These are phyloP conservation scores for Caryopteris hybrid DNA, from an alignment of 305 asterid species.

Conservation along the genomic window DNA sequence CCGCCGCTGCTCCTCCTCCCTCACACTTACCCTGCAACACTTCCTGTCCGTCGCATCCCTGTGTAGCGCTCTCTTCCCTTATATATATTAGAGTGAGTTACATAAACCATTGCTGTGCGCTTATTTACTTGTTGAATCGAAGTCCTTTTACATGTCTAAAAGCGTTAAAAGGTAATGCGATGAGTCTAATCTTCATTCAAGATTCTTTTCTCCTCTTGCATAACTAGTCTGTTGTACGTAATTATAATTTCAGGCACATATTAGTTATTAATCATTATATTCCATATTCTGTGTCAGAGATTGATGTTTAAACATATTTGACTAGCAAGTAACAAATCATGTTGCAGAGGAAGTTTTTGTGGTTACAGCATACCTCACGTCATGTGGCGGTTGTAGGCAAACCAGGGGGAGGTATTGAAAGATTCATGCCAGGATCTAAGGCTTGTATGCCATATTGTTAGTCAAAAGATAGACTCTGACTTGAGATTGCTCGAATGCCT, in stretches of 20 bases:
- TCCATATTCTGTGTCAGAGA: not conserved
- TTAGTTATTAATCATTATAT: not conserved
- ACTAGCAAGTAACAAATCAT: conserved; percentile 3
- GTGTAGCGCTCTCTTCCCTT: no score
- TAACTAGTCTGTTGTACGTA: not conserved
- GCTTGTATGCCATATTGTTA: conserved; percentile 58
- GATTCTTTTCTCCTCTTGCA: no score
- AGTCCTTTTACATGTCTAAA: no score
- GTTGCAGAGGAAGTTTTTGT: conserved; percentile 59
- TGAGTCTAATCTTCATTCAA: no score
- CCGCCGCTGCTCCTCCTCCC: no score
- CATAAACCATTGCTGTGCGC: not conserved
- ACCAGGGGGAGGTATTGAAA: conserved; percentile 60
- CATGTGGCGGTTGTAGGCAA: conserved; percentile 39
- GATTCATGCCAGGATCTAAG: conserved; percentile 66
- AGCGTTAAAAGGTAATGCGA: no score
- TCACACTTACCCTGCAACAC: no score
- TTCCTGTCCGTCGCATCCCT: no score
- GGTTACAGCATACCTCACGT: conserved; percentile 77
- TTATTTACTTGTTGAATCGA: no score
- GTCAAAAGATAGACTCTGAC: no score
- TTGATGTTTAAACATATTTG: not conserved
- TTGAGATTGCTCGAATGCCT: no score
- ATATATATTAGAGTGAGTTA: conserved; percentile 43
- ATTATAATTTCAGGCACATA: not conserved